Base-by-base conservation (phyloP, 1,284 basidiomycete species). In the Phaffia rhodozyma region DNA sequence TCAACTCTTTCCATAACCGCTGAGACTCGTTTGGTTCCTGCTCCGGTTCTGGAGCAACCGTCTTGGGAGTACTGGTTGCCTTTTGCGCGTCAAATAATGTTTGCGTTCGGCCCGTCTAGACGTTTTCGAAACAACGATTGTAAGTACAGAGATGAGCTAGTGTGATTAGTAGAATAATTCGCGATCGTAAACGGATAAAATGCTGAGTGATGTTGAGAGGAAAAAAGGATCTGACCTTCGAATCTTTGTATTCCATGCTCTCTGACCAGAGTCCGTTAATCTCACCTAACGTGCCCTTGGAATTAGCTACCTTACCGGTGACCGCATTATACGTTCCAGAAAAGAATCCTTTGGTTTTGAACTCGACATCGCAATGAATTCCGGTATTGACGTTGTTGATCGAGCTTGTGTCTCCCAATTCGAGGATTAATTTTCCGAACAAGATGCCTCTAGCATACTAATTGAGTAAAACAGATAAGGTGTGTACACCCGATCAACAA, bases 321-420 rank as follows among this genome's bases (percentile, higher is more conserved):
- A 99, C 85, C 29, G 86, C 84, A 73, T 99, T 98, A 79, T 98
- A 97, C 30, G 87, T 88, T 21, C 94, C 94, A 1, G 90, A 92
- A 75, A 97, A 97, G 82, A 94, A 98, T 29, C 94, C 53, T 32
- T 97, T 97, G 29, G 91, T 96, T 80, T 97, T 98, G 80, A 98
- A 99, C 70, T 97, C 92, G 51, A 98, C 79, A 72, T 97, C 91
- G 68, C 87, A 89, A 55, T 75, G 78, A 67, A 91, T 76, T 34
- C 85, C 84, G 58, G 84, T 85, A 70, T 83, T 83, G 67, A 87
- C 85, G 77, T 92, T 93, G 76, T 83, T 83, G 63, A 92, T 89
- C n/a, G 80, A 82, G 71, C 89, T 91, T 34, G 84, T 83, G 76
- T 98, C 94, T 11, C 94, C 94, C 20, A 99, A 81, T 78, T 99